phyloP scores from a whole-genome alignment of 352 stramenopile genomes.

The Globisporangium cystogenes region DNA sequence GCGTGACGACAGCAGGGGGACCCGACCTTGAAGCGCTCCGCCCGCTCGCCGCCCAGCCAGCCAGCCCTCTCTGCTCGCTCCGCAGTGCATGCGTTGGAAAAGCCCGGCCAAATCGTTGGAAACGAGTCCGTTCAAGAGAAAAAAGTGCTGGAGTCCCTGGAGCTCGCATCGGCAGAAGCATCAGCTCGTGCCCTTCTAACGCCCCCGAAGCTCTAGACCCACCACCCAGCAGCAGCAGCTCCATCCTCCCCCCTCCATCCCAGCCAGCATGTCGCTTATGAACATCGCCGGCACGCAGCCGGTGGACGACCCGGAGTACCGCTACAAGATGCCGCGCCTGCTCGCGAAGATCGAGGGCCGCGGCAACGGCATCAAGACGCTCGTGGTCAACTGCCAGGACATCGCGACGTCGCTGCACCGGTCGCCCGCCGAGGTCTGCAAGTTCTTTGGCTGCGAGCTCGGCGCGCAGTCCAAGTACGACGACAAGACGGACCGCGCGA shows the following conservation, averaged over 20 bases:
- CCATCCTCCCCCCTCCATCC: too few species aligned
- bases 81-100: conserved; percentile 88
- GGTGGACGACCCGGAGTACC: conserved; percentile 94
- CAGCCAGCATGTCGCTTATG: conserved; percentile 80
- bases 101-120: conserved; percentile 65
- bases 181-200: conserved; percentile 33
- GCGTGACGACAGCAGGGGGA: too few species aligned
- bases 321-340: conserved; percentile 99
- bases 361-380: conserved; percentile 99
- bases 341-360: conserved; percentile 97
- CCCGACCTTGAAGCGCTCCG: too few species aligned
- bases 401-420: conserved; percentile 93
- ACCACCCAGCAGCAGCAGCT: conserved; percentile 1
- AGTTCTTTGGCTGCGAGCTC: conserved; percentile 99
- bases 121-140: conserved; percentile 80
- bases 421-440: conserved; percentile 95
- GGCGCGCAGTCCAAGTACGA: conserved; percentile 98
- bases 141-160: conserved; percentile 36
- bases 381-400: conserved; percentile 97
- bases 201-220: too few species aligned
- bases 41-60: not conserved
- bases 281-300: conserved; percentile 88
- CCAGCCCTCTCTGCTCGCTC: conserved; percentile 16
- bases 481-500: conserved; percentile 92
- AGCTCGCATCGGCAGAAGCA: conserved; percentile 18